Evolutionary conservation across 2,329 filamentous ascomycete species (phyloP), one percentile per base, ranked within the genome.

Genomic region (Lecanicillium sp.): DNA sequence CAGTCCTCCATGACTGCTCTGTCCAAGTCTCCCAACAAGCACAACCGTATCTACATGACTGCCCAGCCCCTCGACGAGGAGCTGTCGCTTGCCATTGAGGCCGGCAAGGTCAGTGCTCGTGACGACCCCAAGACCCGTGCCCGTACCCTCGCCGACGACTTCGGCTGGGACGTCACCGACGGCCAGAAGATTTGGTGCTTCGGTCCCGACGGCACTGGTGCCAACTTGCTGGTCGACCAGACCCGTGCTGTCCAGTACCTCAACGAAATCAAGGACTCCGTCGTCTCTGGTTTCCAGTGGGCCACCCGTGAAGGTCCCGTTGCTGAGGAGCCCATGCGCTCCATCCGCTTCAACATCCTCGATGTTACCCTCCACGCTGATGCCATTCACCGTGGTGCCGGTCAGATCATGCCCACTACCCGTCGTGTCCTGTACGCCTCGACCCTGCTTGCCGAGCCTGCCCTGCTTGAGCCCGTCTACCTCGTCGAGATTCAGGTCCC

Each of bases 171-270:
- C 72, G 89, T 98, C 62, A 98, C 92, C 58, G 92, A 98, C 69
- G 92, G 92, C 71, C 88, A 94, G 74, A 98, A 98, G 87, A 98
- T 98, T 69, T 98, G 92, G 92, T 94, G 87, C 67, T 98, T 98
- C 74, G 92, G 92, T 71, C 92, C 92, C 58, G 92, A 98, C 70
- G 94, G 88, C 66, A 92, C 76, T 62, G 92, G 92, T 69, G 84
- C 92, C 79, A 98, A 98, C 82, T 74, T 98, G 79, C 77, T 98
- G 57, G 82, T 98, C 62, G 92, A 98, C 73, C 92, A 97, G 84
- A 96, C 90, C 79, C 98, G 97, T 87, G 92, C 92, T 57, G 92
- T 98, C 53, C 92, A 98, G 78, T 98, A 97, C 83, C 80, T 98
- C 62, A 92, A 87, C 77, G 92, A 98, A 86, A 98, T 98, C 82